Conservation (phyloP, 495 filamentous ascomycete genomes). For the Xylaria grammica region DNA sequence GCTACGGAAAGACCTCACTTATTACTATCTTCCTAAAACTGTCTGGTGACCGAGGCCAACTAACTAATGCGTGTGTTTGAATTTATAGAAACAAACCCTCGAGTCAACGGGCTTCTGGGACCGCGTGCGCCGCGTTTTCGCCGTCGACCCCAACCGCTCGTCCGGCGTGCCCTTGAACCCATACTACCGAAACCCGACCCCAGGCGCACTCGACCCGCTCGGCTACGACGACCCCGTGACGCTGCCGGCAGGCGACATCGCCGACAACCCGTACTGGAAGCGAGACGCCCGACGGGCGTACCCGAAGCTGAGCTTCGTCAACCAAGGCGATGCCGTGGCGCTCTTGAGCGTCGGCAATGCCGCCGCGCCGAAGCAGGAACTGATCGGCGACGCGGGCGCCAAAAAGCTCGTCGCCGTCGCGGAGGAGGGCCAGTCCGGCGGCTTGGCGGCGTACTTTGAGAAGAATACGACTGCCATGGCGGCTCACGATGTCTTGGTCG, state of each 20-base stretch:
- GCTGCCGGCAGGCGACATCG: constrained; percentile 88
- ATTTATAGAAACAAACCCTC: constrained; percentile 90
- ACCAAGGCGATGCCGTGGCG: constrained; percentile 82
- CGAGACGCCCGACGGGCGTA: constrained; percentile 87
- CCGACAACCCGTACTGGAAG: constrained; percentile 98
- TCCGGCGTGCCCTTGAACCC: constrained; percentile 91
- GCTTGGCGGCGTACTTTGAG: constrained; percentile 73
- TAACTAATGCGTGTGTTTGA: constrained; percentile 6
- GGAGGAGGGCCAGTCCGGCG: constrained; percentile 73
- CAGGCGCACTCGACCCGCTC: constrained; percentile 76
- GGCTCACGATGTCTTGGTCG: constrained; percentile 68
- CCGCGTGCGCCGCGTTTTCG: constrained; percentile 72
- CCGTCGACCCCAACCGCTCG: constrained; percentile 88
- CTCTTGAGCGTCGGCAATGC: constrained; percentile 85
- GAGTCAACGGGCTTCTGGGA: constrained; percentile 92
- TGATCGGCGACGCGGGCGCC: constrained; percentile 81
- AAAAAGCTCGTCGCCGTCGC: constrained; percentile 83
- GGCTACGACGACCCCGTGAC: constrained; percentile 90
- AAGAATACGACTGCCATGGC: constrained; percentile 64
- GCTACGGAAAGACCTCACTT: not conserved
- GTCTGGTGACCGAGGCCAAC: not conserved
- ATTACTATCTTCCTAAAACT: constrained; percentile 3
- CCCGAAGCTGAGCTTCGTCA: constrained; percentile 79
- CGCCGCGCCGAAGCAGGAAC: constrained; percentile 77
- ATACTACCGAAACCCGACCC: constrained; percentile 87